These are phyloP conservation scores for Exutisphaerella laricina DNA, from an alignment of 2,329 filamentous ascomycete genomes.

Conservation along the genomic window DNA sequence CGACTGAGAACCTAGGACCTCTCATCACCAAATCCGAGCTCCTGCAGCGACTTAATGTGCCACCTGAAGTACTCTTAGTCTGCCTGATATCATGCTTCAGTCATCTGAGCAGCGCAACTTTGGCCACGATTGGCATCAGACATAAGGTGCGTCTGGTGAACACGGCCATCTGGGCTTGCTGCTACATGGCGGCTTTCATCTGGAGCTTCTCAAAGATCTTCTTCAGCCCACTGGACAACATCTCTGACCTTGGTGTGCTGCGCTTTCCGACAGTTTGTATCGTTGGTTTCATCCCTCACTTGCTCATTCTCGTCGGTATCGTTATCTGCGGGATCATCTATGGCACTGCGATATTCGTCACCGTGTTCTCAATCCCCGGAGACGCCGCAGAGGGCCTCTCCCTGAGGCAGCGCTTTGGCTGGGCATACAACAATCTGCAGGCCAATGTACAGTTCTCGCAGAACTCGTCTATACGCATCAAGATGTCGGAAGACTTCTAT, in stretches of 20 bases:
- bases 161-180: constrained; percentile 82
- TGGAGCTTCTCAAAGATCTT: constrained; percentile 59
- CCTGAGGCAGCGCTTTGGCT: constrained; percentile 55
- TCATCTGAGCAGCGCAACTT: constrained; percentile 74
- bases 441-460: constrained; percentile 78
- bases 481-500: constrained; percentile 91
- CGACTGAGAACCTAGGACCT: constrained; percentile 13
- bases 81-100: constrained; percentile 85
- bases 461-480: constrained; percentile 61
- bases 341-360: constrained; percentile 66
- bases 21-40: constrained; percentile 44
- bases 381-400: constrained; percentile 42
- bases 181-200: constrained; percentile 80
- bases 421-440: constrained; percentile 84
- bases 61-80: constrained; percentile 81
- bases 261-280: constrained; percentile 92
- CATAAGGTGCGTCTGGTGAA: constrained; percentile 74
- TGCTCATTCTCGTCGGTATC: constrained; percentile 80
- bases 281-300: constrained; percentile 87
- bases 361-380: constrained; percentile 60
- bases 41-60: constrained; percentile 74
- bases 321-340: constrained; percentile 72
- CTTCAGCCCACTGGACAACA: constrained; percentile 45
- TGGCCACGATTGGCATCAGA: constrained; percentile 77
- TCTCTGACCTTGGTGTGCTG: constrained; percentile 65